Evolutionary conservation across 345 rosid species (phyloP), one percentile per base, ranked within the genome.

Genomic region (Brassica carinata): DNA sequence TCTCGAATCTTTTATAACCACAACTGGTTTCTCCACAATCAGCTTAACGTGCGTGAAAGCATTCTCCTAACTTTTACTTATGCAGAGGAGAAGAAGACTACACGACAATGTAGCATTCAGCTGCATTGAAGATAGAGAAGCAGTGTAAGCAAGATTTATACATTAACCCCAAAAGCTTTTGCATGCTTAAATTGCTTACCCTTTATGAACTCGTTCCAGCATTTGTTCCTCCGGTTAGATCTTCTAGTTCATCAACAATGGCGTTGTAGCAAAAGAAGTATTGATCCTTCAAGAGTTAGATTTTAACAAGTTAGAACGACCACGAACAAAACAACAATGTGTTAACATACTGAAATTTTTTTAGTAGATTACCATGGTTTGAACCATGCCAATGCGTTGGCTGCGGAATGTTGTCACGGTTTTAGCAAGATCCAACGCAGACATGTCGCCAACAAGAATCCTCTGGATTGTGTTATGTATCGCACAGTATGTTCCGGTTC

Each of bases 391-490:
- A 51, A 83, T 76, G 57, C 98, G 90, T 80, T 96, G 99, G 69
- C 91, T 87, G 69, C 99, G 90, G 77, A 96, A 92, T 64, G 14
- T 67, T 75, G 87, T 48, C 63, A 96, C 63, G 2, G 98, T 96
- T 67, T 84, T 80, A 83, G 89, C 88, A 72, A 96, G 82, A 82
- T 92, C 88, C 75, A 89, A 63, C 7, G 98, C 94, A 79, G 99
- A 88, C 96, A 86, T 85, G 77, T 96, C 98, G 3, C 99, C 99
- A 45, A 31, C 74, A 72, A 96, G 92, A 84, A 96, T 90, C 85
- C 98, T 86, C 88, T 96, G 99, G 64, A 96, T 79, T 15, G 99
- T 92, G 85, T 90, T 93, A 82, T 96, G 99, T 81, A 96, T 88
- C 43, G 94, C 81, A 80, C 98, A 96, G 84, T 90, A 96, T 59